Evolutionary conservation across 176 grass and related monocot species (phyloP), one percentile per base, ranked within the genome.

Genomic region (bread wheat (Triticum aestivum)): DNA sequence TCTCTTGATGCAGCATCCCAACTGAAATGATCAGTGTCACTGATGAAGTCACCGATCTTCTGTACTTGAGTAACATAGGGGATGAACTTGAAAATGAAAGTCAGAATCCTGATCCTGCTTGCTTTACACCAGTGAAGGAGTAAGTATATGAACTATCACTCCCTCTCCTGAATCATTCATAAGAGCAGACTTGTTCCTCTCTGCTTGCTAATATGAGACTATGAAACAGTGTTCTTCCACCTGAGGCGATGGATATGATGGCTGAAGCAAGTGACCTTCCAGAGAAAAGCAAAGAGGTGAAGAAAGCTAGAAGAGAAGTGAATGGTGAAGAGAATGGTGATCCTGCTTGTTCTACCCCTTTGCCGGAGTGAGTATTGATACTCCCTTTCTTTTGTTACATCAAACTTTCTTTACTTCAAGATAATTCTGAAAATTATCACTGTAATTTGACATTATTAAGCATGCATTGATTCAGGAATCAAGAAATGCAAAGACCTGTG

Each of bases 111-210:
- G 62, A 73, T 85, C 88, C 90, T 87, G 88, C 82, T 84, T 94
- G 92, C 77, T 99, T 92, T 88, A 93, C 92, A 39, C 92, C 87
- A 56, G 77, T 94, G 67, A 82, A 84, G 80, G 94, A 96, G 97
- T 99, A 92, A 86, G 97, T 92, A 84, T 70, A 82, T 41, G 15
- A 11, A 83, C 34, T 23, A 27, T 80, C 73, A 58, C n/a, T 11
- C 85, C 68, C 58, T 86, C 6, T 85, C 23, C 61, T 64, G 17
- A 74, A 9, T 84, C 20, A 69, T 78, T 17, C 66, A 66, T 47
- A 67, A 82, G 37, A 82, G 49, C 34, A 8, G 33, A 87, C 63
- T 70, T 85, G 84, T n/a, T 33, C 65, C 35, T 42, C n/a, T 88
- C 26, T 79, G 51, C 63, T 75, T 90, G 38, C 77, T 89, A 63